Evolutionary conservation across 2,329 filamentous ascomycete genomes (phyloP), one percentile per base, ranked within the genome.

Genomic region (Mycosphaerella arachidis): DNA sequence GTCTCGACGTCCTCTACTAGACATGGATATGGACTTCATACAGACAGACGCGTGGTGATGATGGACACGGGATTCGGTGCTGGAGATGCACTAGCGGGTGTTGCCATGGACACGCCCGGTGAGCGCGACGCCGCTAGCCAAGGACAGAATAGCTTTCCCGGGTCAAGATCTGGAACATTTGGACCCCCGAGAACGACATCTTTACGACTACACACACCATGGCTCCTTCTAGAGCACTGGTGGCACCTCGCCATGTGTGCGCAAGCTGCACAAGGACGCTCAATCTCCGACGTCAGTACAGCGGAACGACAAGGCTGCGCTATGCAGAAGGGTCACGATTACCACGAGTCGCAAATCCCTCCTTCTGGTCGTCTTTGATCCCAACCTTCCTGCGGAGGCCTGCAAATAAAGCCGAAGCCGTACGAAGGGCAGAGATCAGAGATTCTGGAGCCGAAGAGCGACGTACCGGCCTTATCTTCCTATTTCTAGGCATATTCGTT

Each of bases 401-500:
- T 18, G 53, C 58, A 13, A 60, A 63, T 35, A 60, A 61, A 31
- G 58, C 57, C 40, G 63, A 66, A 35, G 62, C 63, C 5, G 66
- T 64, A 7, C 62, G 66, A n/a, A 60, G 64, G 8, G 54, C 63
- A 20, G 60, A 55, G 12, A 50, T 31, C 20, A 57, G 58, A 48
- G 57, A 58, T 48, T 30, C 59, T 31, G 66, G 65, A 31, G 66
- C 70, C 3, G 71, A 74, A 65, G 73, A 72, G n/a, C 78, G 76
- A 74, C 79, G 80, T 20, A 82, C 92, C 27, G 82, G 82, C 1
- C 82, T 91, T 16, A 67, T 83, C 61, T 92, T 89, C 76, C 85
- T 93, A 60, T 71, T 84, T 59, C 73, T 86, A 2, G 80, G 89
- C 6, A 79, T 92, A 45, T 82, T 97, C 64, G 93, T 97, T 65